Base-by-base conservation (phyloP, 139 green algal genomes). In the Chlamydomonas sp. region DNA sequence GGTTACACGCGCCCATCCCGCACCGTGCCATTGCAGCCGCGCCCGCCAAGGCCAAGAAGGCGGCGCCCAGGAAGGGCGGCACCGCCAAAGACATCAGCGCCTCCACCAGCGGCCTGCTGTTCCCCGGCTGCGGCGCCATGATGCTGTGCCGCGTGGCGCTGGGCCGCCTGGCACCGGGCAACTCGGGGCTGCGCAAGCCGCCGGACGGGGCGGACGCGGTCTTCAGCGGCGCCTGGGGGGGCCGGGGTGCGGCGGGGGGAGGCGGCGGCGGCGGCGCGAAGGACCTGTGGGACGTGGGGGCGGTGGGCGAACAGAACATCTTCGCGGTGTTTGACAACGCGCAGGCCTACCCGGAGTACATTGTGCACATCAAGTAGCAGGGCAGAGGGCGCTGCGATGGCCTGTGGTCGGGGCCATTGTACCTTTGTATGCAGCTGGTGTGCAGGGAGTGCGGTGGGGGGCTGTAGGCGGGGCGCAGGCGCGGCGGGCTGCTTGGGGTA, bases 301-400 rank as follows among this genome's bases (percentile, higher is more conserved):
- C 3, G 3, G 9, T 79, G 59, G 82, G 82, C 1, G 31, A 68
- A 20, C 64, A 84, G 18, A 17, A 77, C 60, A 86, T 81, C 18
- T 87, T 81, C 2, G 74, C 87, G 58, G 73, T 90, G 58, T 90
- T 90, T 58, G 87, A 90, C 80, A 90, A 90, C 73, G 18, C 66
- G 20, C 87, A 90, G 80, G 87, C 80, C 2, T 90, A 90, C 73
- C 73, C 87, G 17, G 87, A 85, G 72, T 90, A 90, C 72, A 57
- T 90, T 5, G 86, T 90, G 12, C 80, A 90, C 71, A 63, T 89
- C 31, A 71, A 77, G 14, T 76, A 83, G 78, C 8, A 84, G 59
- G 18, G 57, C 18, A 18, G 69, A 17, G 18, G 69, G 31, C 31
- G 31, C 31, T 49, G 31, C 31, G 31, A 49, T 49, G 31, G 31